These are phyloP conservation scores for Coprinopsis sp. DNA, from an alignment of 768 basidiomycete species.

Conservation along the genomic window DNA sequence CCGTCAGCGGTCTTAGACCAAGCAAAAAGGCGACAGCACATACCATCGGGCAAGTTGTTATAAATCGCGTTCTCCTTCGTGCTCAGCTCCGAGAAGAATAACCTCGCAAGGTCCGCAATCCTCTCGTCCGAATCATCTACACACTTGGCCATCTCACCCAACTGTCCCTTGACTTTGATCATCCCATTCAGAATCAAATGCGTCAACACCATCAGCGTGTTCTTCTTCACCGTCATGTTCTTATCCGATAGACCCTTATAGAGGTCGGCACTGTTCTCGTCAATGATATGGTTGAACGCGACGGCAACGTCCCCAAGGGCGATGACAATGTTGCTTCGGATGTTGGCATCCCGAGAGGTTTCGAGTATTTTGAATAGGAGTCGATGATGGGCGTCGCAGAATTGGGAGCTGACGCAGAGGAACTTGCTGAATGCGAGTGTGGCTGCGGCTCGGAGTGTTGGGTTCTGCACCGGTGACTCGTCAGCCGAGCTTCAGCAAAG, in stretches of 20 bases:
- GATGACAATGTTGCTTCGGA: slow-evolving; percentile 95
- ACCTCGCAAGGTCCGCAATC: slow-evolving; percentile 90
- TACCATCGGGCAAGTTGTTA: slow-evolving; percentile 95
- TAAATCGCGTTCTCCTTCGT: slow-evolving; percentile 99
- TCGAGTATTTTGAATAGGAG: slow-evolving; percentile 93
- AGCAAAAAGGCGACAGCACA: slow-evolving; percentile 15
- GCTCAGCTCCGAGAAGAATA: slow-evolving; percentile 95
- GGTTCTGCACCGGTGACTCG: slow-evolving; percentile 50
- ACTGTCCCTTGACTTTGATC: slow-evolving; percentile 99
- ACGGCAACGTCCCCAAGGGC: slow-evolving; percentile 97
- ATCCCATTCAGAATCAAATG: slow-evolving; percentile 97
- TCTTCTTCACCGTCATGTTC: slow-evolving; percentile 93
- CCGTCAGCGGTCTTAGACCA: slow-evolving; percentile 3
- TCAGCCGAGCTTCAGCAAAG: slow-evolving; percentile 6
- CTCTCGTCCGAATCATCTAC: slow-evolving; percentile 85
- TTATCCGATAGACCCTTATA: slow-evolving; percentile 91
- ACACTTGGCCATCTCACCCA: slow-evolving; percentile 99
- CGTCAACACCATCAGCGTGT: slow-evolving; percentile 97
- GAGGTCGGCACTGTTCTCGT: slow-evolving; percentile 93
- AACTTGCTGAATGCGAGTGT: slow-evolving; percentile 91
- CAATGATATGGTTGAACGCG: slow-evolving; percentile 95
- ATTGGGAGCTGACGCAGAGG: slow-evolving; percentile 90
- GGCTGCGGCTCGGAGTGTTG: slow-evolving; percentile 79
- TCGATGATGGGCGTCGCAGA: slow-evolving; percentile 86
- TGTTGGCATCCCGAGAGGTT: slow-evolving; percentile 82